Conservation (phyloP, 2,329 filamentous ascomycete species). For the Arachnomyces sp. region DNA sequence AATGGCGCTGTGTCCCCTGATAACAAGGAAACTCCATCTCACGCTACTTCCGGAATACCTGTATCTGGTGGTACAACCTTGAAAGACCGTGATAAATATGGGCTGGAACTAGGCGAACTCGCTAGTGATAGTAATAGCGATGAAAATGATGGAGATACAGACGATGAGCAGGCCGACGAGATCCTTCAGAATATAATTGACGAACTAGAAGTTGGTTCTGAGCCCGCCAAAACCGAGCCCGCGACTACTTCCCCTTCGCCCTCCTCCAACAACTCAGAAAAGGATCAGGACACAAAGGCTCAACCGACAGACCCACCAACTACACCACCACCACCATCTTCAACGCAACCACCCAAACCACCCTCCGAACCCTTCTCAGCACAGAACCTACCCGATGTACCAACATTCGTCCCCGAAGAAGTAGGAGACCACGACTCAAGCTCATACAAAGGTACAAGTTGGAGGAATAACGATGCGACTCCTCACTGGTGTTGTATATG, state of each 20-base stretch:
- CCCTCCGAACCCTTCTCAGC: conserved; percentile 9
- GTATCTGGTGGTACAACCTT: no score
- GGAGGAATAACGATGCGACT: conserved; percentile 55
- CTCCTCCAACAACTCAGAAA: conserved; percentile 2
- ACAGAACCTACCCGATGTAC: conserved; percentile 20
- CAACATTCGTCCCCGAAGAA: conserved; percentile 10
- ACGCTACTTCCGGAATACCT: no score
- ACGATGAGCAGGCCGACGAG: conserved; percentile 20
- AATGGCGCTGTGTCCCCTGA: no score
- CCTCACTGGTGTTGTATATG: conserved; percentile 75
- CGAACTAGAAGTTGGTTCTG: conserved; percentile 13
- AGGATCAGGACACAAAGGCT: conserved; percentile 10
- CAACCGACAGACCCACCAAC: conserved; percentile 6
- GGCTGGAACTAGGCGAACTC: conserved; percentile 17
- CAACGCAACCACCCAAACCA: conserved; percentile 6
- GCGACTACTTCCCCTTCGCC: background rate
- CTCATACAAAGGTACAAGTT: no score
- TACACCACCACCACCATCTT: conserved; percentile 9
- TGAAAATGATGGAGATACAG: conserved; percentile 1
- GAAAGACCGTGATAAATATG: conserved; percentile 3
- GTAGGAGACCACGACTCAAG: no score
- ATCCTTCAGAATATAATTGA: conserved; percentile 22
- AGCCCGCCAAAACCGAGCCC: background rate
- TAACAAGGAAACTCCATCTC: no score
- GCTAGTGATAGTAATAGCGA: conserved; percentile 5